Percentiles rank a stretch among this genome's conserved stretches.
Conservation (phyloP, 805 yeast genomes). For the Barnettozyma sucrosica region DNA sequence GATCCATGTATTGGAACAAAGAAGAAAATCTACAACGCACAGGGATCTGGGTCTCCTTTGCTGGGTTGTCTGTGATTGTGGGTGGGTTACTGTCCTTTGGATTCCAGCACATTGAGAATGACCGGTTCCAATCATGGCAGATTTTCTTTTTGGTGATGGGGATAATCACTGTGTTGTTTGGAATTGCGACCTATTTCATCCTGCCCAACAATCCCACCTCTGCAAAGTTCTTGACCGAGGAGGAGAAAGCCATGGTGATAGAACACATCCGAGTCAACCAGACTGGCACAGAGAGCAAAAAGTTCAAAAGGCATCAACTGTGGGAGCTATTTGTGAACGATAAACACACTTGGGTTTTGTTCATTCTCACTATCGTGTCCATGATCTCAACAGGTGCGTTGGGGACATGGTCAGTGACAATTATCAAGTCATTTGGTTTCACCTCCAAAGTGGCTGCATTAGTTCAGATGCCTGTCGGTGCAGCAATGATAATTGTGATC, state of each 20-base stretch:
- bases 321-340: slow-evolving; percentile 39
- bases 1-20: slow-evolving; percentile 58
- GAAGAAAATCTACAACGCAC: slow-evolving; percentile 47
- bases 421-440: slow-evolving; percentile 44
- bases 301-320: slow-evolving; percentile 36
- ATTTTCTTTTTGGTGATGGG: slow-evolving; percentile 56
- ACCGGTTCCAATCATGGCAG: slow-evolving; percentile 49
- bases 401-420: slow-evolving; percentile 29
- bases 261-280: slow-evolving; percentile 39
- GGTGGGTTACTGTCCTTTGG: slow-evolving; percentile 46
- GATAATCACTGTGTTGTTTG: slow-evolving; percentile 44
- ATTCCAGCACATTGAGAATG: slow-evolving; percentile 43
- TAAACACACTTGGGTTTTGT: slow-evolving; percentile 44
- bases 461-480: slow-evolving; percentile 55
- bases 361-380: slow-evolving; percentile 37
- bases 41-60: slow-evolving; percentile 53
- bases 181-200: slow-evolving; percentile 35
- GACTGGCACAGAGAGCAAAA: slow-evolving; percentile 43
- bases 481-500: slow-evolving; percentile 38
- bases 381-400: slow-evolving; percentile 48
- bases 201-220: slow-evolving; percentile 47
- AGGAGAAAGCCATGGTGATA: slow-evolving; percentile 37
- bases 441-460: slow-evolving; percentile 36
- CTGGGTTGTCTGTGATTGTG: slow-evolving; percentile 43
- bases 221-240: slow-evolving; percentile 31